Percentiles rank a stretch among this genome's conserved stretches.
These are phyloP conservation scores for Phyllosticta paracitricarpa DNA, from an alignment of 2,329 filamentous ascomycete genomes.

Conservation along the genomic window DNA sequence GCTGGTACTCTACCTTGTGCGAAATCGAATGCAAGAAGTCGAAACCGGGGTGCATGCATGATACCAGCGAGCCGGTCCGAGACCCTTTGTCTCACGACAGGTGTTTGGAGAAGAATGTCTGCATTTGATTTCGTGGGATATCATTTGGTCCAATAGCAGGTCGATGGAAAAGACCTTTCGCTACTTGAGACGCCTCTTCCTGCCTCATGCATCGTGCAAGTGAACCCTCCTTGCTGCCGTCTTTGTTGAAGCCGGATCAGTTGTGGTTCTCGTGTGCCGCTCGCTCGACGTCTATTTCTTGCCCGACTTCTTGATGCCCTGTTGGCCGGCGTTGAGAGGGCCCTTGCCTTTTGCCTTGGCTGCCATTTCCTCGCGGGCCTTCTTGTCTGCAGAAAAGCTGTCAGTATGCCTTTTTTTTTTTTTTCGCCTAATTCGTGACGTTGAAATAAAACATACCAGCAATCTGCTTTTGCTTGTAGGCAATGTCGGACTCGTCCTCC, in stretches of 20 bases:
- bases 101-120: not conserved
- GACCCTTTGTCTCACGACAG: not conserved
- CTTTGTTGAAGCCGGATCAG: not conserved
- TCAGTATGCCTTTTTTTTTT: not conserved
- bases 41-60: not conserved
- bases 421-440: not conserved
- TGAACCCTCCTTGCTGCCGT: not conserved
- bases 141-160: not conserved
- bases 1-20: not conserved
- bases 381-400: constrained; percentile 39
- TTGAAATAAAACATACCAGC: constrained; percentile 52
- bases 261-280: not conserved
- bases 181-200: not conserved
- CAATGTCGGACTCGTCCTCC: constrained; percentile 76
- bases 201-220: not conserved
- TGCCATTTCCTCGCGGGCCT: constrained; percentile 56
- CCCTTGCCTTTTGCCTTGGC: constrained; percentile 78
- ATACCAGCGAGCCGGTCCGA: not conserved
- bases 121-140: not conserved
- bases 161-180: not conserved
- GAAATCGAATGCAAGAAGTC: not conserved
- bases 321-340: constrained; percentile 69
- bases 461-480: constrained; percentile 72
- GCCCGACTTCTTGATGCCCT: constrained; percentile 96
- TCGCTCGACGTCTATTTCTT: constrained; percentile 61